These are phyloP conservation scores for Cercospora sojina DNA, from an alignment of 2,329 filamentous ascomycete genomes.

Conservation along the genomic window DNA sequence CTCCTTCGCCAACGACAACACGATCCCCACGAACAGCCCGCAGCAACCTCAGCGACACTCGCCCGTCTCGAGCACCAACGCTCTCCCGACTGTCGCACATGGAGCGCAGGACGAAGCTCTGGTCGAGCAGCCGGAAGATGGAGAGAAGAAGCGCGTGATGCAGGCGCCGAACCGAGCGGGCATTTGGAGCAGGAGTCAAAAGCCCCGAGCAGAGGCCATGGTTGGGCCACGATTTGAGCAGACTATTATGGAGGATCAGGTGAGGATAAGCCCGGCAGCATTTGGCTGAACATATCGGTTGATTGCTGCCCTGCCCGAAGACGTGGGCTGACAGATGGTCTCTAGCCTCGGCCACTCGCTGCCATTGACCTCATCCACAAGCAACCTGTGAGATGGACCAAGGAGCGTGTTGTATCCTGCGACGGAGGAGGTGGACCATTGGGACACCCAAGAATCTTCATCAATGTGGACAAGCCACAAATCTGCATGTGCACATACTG, in stretches of 20 bases:
- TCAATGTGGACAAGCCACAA: constrained; percentile 97
- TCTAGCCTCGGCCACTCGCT: constrained; percentile 79
- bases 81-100: constrained; percentile 52
- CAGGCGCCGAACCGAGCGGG: constrained; percentile 84
- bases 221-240: constrained; percentile 93
- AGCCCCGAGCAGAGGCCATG: constrained; percentile 80
- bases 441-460: constrained; percentile 91
- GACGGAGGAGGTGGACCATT: constrained; percentile 88
- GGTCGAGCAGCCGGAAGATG: constrained; percentile 56
- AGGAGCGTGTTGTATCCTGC: constrained; percentile 77
- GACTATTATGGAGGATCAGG: constrained; percentile 90
- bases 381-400: constrained; percentile 89
- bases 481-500: constrained; percentile 91
- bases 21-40: constrained; percentile 64
- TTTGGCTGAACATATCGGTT: neutral
- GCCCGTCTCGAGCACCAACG: constrained; percentile 61
- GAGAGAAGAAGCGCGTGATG: constrained; percentile 57
- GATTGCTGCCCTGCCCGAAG: neutral
- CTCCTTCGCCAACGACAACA: constrained; percentile 41
- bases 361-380: constrained; percentile 96
- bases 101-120: constrained; percentile 53
- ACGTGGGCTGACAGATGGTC: constrained; percentile 27
- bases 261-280: constrained; percentile 41
- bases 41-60: constrained; percentile 49
- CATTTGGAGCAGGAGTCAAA: constrained; percentile 85